phyloP scores from a whole-genome alignment of 2,329 filamentous ascomycete species.

The Neonectria coccinea region DNA sequence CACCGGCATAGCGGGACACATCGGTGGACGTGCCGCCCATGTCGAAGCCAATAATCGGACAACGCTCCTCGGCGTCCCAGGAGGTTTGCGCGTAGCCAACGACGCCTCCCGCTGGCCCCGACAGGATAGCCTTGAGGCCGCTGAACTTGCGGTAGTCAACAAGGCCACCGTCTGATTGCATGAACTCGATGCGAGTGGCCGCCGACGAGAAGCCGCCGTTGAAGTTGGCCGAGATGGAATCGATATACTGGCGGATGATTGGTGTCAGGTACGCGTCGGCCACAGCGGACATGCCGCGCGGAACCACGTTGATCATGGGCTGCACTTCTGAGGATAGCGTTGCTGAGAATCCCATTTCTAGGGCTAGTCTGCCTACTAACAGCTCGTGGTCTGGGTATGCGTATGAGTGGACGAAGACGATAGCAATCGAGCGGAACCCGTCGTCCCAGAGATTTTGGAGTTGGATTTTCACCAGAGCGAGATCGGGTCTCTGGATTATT shows the following conservation, averaged over 20 bases:
- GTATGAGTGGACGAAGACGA: conserved; percentile 8
- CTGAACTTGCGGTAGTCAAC: conserved; percentile 62
- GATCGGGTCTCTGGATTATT: conserved; percentile 70
- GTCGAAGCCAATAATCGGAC: conserved; percentile 7
- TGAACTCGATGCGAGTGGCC: conserved; percentile 5
- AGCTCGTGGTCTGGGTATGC: conserved; percentile 2
- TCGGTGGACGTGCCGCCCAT: conserved; percentile 76
- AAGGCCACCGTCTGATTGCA: conserved; percentile 66
- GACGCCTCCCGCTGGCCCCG: conserved; percentile 3
- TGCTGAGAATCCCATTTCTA: conserved; percentile 3
- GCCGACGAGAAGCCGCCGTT: conserved; percentile 48
- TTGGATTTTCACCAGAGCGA: conserved; percentile 39
- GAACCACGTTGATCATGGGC: conserved; percentile 55
- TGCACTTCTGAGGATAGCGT: conserved; percentile 7
- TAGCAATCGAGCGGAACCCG: conserved; percentile 1
- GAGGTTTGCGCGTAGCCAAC: conserved; percentile 1
- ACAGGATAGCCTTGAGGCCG: conserved; percentile 1
- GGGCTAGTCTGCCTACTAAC: background rate
- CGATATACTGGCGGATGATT: conserved; percentile 48
- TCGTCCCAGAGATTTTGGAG: background rate
- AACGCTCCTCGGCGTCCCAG: background rate
- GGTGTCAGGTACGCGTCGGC: conserved; percentile 57
- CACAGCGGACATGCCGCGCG: conserved; percentile 53
- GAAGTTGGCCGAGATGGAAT: conserved; percentile 42
- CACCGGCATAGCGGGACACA: conserved; percentile 75